Evolutionary conservation across 129 eudicot species (phyloP).

Genomic region (Glebionis coronaria): DNA sequence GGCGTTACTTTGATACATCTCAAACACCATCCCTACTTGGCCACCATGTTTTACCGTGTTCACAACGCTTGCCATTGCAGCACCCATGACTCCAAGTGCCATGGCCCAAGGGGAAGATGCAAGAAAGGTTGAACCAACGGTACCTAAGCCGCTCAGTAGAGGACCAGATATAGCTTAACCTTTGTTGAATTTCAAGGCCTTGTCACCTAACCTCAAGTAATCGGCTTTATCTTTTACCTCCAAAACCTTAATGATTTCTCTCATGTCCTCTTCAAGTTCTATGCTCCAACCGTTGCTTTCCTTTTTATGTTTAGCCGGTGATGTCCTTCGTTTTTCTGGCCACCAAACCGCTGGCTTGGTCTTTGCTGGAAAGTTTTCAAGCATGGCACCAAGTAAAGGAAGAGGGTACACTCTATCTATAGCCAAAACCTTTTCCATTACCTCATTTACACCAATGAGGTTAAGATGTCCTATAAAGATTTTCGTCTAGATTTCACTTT

Average conservation of each 20-base stretch:
- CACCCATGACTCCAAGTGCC: conserved; percentile 51
- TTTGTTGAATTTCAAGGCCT: conserved; percentile 60
- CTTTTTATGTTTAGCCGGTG: not conserved
- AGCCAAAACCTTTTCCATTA: conserved; percentile 55
- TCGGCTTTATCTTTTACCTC: conserved; percentile 52
- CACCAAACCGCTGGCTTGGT: conserved; percentile 74
- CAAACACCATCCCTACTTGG: conserved; percentile 79
- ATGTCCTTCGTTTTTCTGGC: conserved; percentile 39
- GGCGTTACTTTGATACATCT: conserved; percentile 70
- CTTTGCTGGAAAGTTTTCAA: conserved; percentile 62
- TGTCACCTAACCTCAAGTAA: conserved; percentile 54
- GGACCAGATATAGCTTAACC: conserved; percentile 56
- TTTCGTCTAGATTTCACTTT: conserved; percentile 33
- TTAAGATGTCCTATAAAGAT: conserved; percentile 16
- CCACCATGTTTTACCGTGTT: conserved; percentile 75
- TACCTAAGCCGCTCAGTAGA: conserved; percentile 51
- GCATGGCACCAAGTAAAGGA: conserved; percentile 76
- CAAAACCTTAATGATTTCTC: conserved; percentile 40
- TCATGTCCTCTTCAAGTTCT: conserved; percentile 60
- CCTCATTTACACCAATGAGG: conserved; percentile 36
- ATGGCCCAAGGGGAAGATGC: conserved; percentile 43
- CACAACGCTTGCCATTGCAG: conserved; percentile 57
- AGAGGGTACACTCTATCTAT: conserved; percentile 80
- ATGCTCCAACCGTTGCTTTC: conserved; percentile 50
- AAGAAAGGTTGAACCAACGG: conserved; percentile 43